Base-by-base conservation (phyloP, 768 basidiomycete genomes). In the Trametes coccinea region DNA sequence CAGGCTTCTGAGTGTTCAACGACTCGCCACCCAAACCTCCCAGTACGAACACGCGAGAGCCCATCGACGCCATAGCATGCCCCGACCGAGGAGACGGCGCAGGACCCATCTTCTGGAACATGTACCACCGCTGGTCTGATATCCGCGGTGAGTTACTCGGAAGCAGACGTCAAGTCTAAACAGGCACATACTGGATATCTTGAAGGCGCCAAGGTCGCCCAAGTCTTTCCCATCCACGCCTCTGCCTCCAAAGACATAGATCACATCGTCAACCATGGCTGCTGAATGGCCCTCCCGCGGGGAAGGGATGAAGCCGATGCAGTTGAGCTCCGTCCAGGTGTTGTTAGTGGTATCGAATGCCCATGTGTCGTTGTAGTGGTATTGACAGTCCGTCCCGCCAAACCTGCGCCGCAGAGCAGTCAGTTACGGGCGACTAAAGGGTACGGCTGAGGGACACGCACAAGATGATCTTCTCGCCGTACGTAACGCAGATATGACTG, bases 81-180 rank as follows among this genome's bases (percentile, higher is more conserved):
- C 97, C 97, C 8, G 93, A 95, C 52, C 97, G 84, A 2, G 93
- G 92, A 43, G 82, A 88, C 0, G 97, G 97, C 14, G 93, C 85
- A 16, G 96, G 96, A 0, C 97, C 97, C 97, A 99, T 99, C 71
- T 98, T 97, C 75, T 98, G 95, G 80, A 99, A 99, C 93, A 95
- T 98, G 77, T 95, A 99, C 97, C 97, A 99, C 67, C 97, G 83
- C 70, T 94, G 92, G 75, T 95, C 96, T 98, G 72, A 33, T 37
- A 37, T 37, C 11, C 34, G 34, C 34, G 34, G 11, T 37, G 34
- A 46, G 13, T 1, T 3, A 46, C 14, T 2, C 2, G 13, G 61
- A 44, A 64, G 62, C 33, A 49, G 27, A 33, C 44, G 30, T 44
- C 16, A 11, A 10, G 17, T 44, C 43, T 22, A 16, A 1, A 53